These are phyloP conservation scores for Suillus spraguei DNA, from an alignment of 768 basidiomycete species.

Conservation along the genomic window DNA sequence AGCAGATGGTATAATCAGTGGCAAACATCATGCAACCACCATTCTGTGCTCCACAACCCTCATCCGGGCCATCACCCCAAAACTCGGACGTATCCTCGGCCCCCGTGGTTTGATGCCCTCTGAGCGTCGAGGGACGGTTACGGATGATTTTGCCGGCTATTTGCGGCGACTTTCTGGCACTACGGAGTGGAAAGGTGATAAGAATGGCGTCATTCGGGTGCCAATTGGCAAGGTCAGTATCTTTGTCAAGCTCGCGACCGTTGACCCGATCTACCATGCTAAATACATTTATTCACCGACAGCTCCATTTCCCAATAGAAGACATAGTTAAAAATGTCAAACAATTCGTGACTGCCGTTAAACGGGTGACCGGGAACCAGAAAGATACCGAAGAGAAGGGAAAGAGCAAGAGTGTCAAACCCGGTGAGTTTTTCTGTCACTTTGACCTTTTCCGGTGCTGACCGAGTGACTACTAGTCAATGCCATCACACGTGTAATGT, in stretches of 20 bases:
- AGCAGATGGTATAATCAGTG: slow-evolving; percentile 77
- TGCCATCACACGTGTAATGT: slow-evolving; percentile 75
- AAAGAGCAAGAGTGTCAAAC: slow-evolving; percentile 45
- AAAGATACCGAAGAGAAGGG: slow-evolving; percentile 48
- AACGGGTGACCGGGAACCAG: slow-evolving; percentile 70
- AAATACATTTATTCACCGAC: slow-evolving; percentile 13
- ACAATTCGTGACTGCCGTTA: slow-evolving; percentile 74
- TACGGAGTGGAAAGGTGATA: slow-evolving; percentile 94
- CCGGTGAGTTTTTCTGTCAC: slow-evolving; percentile 31
- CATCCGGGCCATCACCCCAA: slow-evolving; percentile 75
- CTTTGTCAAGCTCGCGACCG: neutral
- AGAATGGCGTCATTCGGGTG: slow-evolving; percentile 79
- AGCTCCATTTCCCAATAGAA: slow-evolving; percentile 75
- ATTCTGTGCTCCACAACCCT: slow-evolving; percentile 84
- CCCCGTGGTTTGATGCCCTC: slow-evolving; percentile 96
- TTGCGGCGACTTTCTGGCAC: slow-evolving; percentile 79
- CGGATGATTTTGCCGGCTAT: slow-evolving; percentile 83
- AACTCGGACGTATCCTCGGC: slow-evolving; percentile 78
- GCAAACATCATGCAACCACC: slow-evolving; percentile 74
- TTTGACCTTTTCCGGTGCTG: slow-evolving; percentile 4
- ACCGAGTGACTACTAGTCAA: slow-evolving; percentile 50
- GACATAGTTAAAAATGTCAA: slow-evolving; percentile 81
- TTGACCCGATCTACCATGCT: neutral
- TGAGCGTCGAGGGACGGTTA: slow-evolving; percentile 91
- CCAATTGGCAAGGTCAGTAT: slow-evolving; percentile 73